These are phyloP conservation scores for Wickerhamiella hasegawae DNA, from an alignment of 805 yeast species.

Conservation along the genomic window DNA sequence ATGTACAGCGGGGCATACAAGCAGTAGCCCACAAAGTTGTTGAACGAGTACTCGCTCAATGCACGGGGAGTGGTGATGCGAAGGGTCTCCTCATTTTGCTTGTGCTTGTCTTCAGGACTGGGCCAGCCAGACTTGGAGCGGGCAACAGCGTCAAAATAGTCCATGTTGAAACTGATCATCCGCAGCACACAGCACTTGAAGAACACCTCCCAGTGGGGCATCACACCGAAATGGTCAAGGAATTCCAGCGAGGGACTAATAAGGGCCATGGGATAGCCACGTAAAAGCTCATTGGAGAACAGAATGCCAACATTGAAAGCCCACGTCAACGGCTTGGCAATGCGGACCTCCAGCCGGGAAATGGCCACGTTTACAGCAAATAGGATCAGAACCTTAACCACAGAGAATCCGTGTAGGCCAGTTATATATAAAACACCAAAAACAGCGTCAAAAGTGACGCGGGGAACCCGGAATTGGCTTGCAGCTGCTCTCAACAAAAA, in stretches of 20 bases:
- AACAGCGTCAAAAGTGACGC: conserved; percentile 50
- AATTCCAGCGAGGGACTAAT: conserved; percentile 28
- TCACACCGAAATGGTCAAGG: conserved; percentile 48
- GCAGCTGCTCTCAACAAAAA: conserved; percentile 17
- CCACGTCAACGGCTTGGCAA: conserved; percentile 37
- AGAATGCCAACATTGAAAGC: conserved; percentile 60
- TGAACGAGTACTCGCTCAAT: conserved; percentile 39
- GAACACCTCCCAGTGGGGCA: conserved; percentile 89
- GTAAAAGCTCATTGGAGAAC: conserved; percentile 57
- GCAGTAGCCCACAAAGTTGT: conserved; percentile 59
- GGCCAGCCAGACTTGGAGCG: not conserved
- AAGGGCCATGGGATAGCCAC: conserved; percentile 35
- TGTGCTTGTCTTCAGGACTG: conserved; percentile 4
- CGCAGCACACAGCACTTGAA: conserved; percentile 80
- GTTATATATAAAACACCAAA: conserved; percentile 56
- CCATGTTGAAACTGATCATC: conserved; percentile 69
- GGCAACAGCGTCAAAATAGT: conserved; percentile 28
- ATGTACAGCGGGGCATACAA: conserved; percentile 79
- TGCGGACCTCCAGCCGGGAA: conserved; percentile 19
- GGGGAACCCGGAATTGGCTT: no score
- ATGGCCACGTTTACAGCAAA: conserved; percentile 36
- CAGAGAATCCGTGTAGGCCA: conserved; percentile 69
- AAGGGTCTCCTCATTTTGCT: not conserved
- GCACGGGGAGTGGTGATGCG: conserved; percentile 36
- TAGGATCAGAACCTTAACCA: conserved; percentile 44